Base-by-base conservation (phyloP, 495 filamentous ascomycete species). In the Hamigera avellanea region DNA sequence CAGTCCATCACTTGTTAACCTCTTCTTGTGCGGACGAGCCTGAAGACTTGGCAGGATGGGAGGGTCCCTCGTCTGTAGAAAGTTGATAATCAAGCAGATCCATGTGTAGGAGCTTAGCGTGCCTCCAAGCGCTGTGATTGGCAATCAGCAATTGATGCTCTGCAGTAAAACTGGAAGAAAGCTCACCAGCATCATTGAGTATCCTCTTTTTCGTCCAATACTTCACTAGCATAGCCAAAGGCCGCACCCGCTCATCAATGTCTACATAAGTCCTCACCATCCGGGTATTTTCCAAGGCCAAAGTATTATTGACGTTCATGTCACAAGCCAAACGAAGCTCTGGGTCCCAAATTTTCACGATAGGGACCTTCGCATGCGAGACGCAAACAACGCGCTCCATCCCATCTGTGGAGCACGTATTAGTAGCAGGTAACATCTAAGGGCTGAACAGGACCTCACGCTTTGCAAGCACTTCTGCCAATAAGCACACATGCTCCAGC, bases 81-180 rank as follows among this genome's bases (percentile, higher is more conserved):
- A 98, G 42, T 87, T 91, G 48, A 98, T 80, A 44, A 96, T 94
- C 74, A 96, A 76, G 64, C 91, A 96, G 54, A 95, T 95, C 91
- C 91, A 98, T n/a, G 91, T 94, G 51, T 98, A 98, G 8, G 93
- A 96, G 56, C 91, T 95, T 16, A 98, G 65, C 6, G 91, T 98
- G 29, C 86, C 93, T 38, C 93, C 91, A 48, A 88, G 77, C 26
- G 82, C 89, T 93, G 48, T 23, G 21, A 9, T 9, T 23, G 21
- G 9, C 21, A 9, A 23, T 23, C 9, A 23, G 9, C 21, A 9
- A 23, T 23, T 9, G 21, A 23, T 17, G 31, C 14, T 19, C 5
- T 4, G 14, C 6, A 33, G 6, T 6, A 33, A 33, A 33, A 18
- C 28, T n/a, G n/a, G n/a, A n/a, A 36, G 28, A 30, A 34, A 35